Conservation (phyloP, 2,329 filamentous ascomycete genomes). For the Penicillium oxalicum region DNA sequence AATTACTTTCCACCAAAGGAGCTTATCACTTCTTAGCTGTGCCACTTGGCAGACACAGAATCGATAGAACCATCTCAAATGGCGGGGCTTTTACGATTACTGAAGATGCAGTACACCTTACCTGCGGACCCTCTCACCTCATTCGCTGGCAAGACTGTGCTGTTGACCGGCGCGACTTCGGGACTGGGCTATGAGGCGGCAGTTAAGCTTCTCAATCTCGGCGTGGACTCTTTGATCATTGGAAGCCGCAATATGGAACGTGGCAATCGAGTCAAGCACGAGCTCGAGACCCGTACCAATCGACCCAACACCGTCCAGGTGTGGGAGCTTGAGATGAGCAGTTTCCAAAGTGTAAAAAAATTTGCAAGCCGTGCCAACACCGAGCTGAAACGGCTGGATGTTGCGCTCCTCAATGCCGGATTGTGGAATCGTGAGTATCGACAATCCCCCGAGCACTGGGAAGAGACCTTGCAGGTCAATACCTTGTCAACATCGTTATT, state of each 20-base stretch:
- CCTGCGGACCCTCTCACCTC: slow-evolving; percentile 35
- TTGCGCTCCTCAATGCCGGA: slow-evolving; percentile 45
- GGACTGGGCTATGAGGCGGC: slow-evolving; percentile 49
- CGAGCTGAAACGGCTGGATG: slow-evolving; percentile 38
- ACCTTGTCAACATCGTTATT: slow-evolving; percentile 52
- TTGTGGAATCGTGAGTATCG: slow-evolving; percentile 35
- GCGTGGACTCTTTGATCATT: slow-evolving; percentile 42
- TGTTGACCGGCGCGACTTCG: slow-evolving; percentile 48
- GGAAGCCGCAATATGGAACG: slow-evolving; percentile 41
- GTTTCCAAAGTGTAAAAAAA: slow-evolving; percentile 40
- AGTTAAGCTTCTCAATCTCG: slow-evolving; percentile 42
- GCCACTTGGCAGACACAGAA: no score
- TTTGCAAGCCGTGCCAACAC: slow-evolving; percentile 37
- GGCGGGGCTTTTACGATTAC: slow-evolving; percentile 26
- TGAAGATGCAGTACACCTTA: slow-evolving; percentile 29
- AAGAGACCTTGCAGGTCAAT: slow-evolving; percentile 54
- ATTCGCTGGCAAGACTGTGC: slow-evolving; percentile 43
- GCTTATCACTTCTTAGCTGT: no score
- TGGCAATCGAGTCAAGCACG: slow-evolving; percentile 37
- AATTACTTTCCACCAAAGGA: no score
- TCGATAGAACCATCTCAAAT: slow-evolving; percentile 9
- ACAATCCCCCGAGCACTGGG: slow-evolving; percentile 42
- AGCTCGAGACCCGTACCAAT: slow-evolving; percentile 32
- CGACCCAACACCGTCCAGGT: slow-evolving; percentile 36
- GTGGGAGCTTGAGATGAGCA: slow-evolving; percentile 44